A percentile compares a stretch with the other conserved stretches of the same genome.
Conservation (phyloP, 257 asterid genomes). For the Phtheirospermum japonicum region DNA sequence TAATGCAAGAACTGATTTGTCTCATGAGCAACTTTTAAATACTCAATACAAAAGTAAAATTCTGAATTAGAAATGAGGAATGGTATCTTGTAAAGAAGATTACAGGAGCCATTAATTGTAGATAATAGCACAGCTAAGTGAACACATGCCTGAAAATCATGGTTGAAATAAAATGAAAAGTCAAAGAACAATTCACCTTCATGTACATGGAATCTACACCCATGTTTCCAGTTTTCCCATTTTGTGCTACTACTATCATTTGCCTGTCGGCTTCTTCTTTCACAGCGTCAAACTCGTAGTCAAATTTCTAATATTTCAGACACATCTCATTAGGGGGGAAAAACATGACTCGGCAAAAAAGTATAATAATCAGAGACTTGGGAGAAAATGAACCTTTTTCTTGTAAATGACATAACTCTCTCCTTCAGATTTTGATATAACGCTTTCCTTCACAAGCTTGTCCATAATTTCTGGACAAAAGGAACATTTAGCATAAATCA, state of each 20-base stretch:
- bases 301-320: slow-evolving; percentile 39
- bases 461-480: slow-evolving; percentile 63
- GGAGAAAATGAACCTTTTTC: slow-evolving; percentile 46
- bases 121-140: slow-evolving; percentile 11
- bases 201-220: slow-evolving; percentile 61
- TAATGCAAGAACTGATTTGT: too few species aligned
- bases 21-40: not conserved
- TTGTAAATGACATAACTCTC: slow-evolving; percentile 55
- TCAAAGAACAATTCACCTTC: slow-evolving; percentile 53
- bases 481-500: slow-evolving; percentile 27
- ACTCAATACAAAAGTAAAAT: not conserved
- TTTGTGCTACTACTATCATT: slow-evolving; percentile 16
- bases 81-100: not conserved
- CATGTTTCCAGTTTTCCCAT: slow-evolving; percentile 34
- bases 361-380: slow-evolving; percentile 2
- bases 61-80: slow-evolving; percentile 4
- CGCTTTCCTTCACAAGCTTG: slow-evolving; percentile 60
- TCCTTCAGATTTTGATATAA: slow-evolving; percentile 53
- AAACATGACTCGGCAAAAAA: slow-evolving; percentile 19
- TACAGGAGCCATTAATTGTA: not conserved
- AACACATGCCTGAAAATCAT: slow-evolving; percentile 2
- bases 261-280: slow-evolving; percentile 64
- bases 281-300: slow-evolving; percentile 75
- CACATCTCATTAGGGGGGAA: slow-evolving; percentile 25
- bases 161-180: not conserved